phyloP scores from a whole-genome alignment of 2,329 filamentous ascomycete genomes.

The Neopestalotiopsis sp. region DNA sequence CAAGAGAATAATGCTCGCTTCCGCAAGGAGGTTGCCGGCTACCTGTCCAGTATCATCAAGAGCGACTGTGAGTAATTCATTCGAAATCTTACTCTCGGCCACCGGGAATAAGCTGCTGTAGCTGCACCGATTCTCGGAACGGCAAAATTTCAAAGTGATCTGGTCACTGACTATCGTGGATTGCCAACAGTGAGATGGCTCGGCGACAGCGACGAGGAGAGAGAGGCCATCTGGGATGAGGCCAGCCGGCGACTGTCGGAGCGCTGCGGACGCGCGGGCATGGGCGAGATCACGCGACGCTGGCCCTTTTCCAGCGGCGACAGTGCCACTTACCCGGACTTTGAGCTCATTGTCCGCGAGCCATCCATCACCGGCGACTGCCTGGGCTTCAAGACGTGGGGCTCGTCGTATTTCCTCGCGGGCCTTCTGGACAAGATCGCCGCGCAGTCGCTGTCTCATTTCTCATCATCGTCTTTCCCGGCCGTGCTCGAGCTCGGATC shows the following conservation, averaged over 20 bases:
- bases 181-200: constrained; percentile 66
- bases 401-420: constrained; percentile 84
- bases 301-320: constrained; percentile 53
- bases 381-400: constrained; percentile 94
- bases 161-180: neutral
- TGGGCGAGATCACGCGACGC: constrained; percentile 60
- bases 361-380: constrained; percentile 87
- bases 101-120: no score
- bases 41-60: constrained; percentile 72
- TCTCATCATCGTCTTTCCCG: constrained; percentile 34
- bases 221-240: constrained; percentile 75
- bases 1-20: constrained; percentile 48
- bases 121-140: no score
- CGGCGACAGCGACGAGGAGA: constrained; percentile 61
- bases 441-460: constrained; percentile 47
- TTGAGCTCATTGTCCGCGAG: constrained; percentile 79
- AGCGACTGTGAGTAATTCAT: constrained; percentile 47
- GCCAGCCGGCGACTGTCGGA: constrained; percentile 84
- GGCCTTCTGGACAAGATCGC: constrained; percentile 65
- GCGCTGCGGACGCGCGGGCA: constrained; percentile 77
- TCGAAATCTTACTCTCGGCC: no score
- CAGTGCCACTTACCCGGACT: constrained; percentile 38
- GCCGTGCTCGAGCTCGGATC: constrained; percentile 80
- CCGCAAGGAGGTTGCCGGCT: constrained; percentile 62
- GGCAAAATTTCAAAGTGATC: neutral